A percentile compares a stretch with the other conserved stretches of the same genome.
Conservation (phyloP, 192 early-diverging fungal species). For the Coemansia sp. region DNA sequence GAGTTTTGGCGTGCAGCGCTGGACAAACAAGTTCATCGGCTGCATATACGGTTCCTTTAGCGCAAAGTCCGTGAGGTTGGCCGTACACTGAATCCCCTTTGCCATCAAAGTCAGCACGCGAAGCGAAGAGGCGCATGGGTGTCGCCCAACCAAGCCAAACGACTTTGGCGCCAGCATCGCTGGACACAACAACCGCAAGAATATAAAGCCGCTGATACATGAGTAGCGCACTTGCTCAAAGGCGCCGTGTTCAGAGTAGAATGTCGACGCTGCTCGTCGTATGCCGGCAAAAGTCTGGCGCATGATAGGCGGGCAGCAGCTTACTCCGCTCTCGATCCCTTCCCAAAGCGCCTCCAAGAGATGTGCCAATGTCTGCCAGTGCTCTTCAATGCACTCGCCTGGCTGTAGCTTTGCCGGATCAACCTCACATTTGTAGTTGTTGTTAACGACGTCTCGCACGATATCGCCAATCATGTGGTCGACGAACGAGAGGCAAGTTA, state of each 20-base stretch:
- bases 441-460: slow-evolving; percentile 58
- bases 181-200: slow-evolving; percentile 70
- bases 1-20: slow-evolving; percentile 60
- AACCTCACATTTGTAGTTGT: slow-evolving; percentile 65
- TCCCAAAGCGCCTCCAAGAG: slow-evolving; percentile 54
- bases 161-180: slow-evolving; percentile 71
- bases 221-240: slow-evolving; percentile 40
- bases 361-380: slow-evolving; percentile 57
- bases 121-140: slow-evolving; percentile 58
- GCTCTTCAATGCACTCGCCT: slow-evolving; percentile 28
- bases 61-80: slow-evolving; percentile 67
- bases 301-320: slow-evolving; percentile 46
- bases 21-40: slow-evolving; percentile 65
- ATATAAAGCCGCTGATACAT: slow-evolving; percentile 68
- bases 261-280: slow-evolving; percentile 15
- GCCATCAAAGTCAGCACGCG: slow-evolving; percentile 72
- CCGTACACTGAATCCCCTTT: slow-evolving; percentile 71
- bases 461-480: slow-evolving; percentile 68
- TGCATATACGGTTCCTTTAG: slow-evolving; percentile 71
- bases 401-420: slow-evolving; percentile 49
- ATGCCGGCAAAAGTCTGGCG: slow-evolving; percentile 43
- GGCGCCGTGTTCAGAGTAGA: slow-evolving; percentile 20
- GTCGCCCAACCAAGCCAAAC: slow-evolving; percentile 67
- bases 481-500: slow-evolving; percentile 62
- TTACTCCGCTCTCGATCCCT: slow-evolving; percentile 51